These are phyloP conservation scores for Trichosanthes cucumerina DNA, from an alignment of 306 rosid genomes.

Conservation along the genomic window DNA sequence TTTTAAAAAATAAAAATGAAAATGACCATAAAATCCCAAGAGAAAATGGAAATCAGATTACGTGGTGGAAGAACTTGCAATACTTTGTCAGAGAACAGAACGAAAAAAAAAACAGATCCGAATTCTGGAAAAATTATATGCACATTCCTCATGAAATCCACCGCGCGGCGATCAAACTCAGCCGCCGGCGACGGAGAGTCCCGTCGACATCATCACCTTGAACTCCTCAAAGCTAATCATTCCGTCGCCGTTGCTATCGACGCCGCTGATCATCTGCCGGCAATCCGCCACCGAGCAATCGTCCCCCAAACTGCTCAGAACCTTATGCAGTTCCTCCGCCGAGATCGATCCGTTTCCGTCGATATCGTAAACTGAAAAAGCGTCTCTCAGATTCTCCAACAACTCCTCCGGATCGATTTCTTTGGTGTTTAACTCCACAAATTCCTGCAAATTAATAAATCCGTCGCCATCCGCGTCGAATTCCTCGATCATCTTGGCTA, in stretches of 20 bases:
- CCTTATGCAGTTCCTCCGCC: constrained; percentile 65
- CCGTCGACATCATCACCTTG: constrained; percentile 53
- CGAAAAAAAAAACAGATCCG: background rate
- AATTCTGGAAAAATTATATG: background rate
- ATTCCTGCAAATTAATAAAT: constrained; percentile 52
- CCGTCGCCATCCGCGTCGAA: constrained; percentile 88
- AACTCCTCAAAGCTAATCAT: constrained; percentile 85
- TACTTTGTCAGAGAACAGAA: background rate
- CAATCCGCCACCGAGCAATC: constrained; percentile 71
- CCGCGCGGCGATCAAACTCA: background rate
- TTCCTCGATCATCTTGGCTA: constrained; percentile 46
- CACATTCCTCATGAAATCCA: background rate
- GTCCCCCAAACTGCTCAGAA: constrained; percentile 59
- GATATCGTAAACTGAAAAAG: constrained; percentile 71
- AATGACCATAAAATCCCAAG: background rate
- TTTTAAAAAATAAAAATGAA: background rate
- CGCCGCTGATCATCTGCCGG: constrained; percentile 69
- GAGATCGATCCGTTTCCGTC: constrained; percentile 79
- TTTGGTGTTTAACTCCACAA: constrained; percentile 66
- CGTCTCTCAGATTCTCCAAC: constrained; percentile 56
- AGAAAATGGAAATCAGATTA: background rate
- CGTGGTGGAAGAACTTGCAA: background rate
- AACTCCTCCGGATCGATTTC: constrained; percentile 62
- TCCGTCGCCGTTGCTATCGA: constrained; percentile 76
- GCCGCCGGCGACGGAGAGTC: background rate